Evolutionary conservation across 2,329 filamentous ascomycete genomes (phyloP), one percentile per base, ranked within the genome.

Genomic region (Thelonectria blattea): DNA sequence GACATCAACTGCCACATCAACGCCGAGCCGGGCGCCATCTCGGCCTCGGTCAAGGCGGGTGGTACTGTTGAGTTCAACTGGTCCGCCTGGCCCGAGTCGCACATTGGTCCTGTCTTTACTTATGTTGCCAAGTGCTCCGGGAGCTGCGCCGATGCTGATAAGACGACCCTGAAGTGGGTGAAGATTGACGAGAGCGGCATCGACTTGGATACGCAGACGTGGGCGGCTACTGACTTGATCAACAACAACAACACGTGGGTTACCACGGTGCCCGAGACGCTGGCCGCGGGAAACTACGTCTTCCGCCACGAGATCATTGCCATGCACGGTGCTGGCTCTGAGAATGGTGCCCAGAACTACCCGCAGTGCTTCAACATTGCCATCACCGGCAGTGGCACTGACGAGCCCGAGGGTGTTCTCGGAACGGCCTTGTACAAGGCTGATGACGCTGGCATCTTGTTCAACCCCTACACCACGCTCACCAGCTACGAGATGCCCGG

Each of bases 101-200:
- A 83, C 72, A 64, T 77, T 30, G 79, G 83, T 1, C 87, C 87
- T 20, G 83, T 90, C 69, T 79, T 90, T 66, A 83, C 83, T 73
- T 90, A 89, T 77, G 77, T 89, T 30, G 88, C 88, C 63, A 80
- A 82, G 71, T 87, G 85, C 77, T 37, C 51, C 15, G 78, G 81
- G 46, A 81, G 85, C 71, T 88, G 84, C 75, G 76, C 80, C 41
- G 70, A 73, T 1, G 84, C 83, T 56, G 81, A 84, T 74, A 83
- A 84, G 74, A 74, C 75, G 4, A 70, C 75, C 3, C 80, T 89
- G 45, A 74, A 83, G 67, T 89, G 83, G 76, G 85, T 88, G 79
- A 90, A 90, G 82, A 88, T 90, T 58, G 81, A 83, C 49, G 81
- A 82, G 63, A 87, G 85, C 65, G 79, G 86, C 34, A 74, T 82